phyloP scores from a whole-genome alignment of 192 early-diverging fungal species.

The Umbelopsis isabellina region DNA sequence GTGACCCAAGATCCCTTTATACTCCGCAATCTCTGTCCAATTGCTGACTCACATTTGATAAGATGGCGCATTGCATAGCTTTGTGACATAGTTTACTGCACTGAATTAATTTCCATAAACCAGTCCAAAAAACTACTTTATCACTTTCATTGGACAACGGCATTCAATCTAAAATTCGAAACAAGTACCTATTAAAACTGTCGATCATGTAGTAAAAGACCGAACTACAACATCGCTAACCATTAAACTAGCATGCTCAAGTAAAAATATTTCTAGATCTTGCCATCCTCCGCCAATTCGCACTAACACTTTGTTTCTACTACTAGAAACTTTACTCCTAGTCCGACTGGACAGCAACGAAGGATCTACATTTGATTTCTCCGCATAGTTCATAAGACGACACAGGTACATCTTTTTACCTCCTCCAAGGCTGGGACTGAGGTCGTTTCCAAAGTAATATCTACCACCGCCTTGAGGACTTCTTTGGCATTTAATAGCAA shows the following conservation, averaged over 20 bases:
- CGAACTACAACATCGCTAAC: constrained; percentile 37
- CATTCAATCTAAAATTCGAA: too few relatives aligned
- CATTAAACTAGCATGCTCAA: constrained; percentile 52
- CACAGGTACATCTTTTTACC: constrained; percentile 51
- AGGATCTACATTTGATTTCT: constrained; percentile 24
- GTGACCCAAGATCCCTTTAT: not conserved
- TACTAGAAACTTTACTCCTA: constrained; percentile 22
- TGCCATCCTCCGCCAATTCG: constrained; percentile 67
- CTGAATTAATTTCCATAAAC: too few relatives aligned
- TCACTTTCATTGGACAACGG: too few relatives aligned
- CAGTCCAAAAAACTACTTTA: too few relatives aligned
- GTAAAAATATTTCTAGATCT: constrained; percentile 63
- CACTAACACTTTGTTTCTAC: constrained; percentile 56
- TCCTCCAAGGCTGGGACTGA: constrained; percentile 42
- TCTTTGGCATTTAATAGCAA: constrained; percentile 51
- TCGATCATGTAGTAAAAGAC: constrained; percentile 24
- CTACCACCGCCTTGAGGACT: constrained; percentile 37
- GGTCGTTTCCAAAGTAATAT: constrained; percentile 55
- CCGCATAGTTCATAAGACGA: constrained; percentile 45
- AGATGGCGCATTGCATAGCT: too few relatives aligned
- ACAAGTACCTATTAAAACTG: too few relatives aligned
- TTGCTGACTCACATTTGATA: not conserved
- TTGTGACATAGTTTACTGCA: too few relatives aligned
- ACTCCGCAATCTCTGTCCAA: not conserved
- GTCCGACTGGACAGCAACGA: constrained; percentile 14